Conservation (phyloP, 1,139 yeast species). For the Yamadazyma taylorii region DNA sequence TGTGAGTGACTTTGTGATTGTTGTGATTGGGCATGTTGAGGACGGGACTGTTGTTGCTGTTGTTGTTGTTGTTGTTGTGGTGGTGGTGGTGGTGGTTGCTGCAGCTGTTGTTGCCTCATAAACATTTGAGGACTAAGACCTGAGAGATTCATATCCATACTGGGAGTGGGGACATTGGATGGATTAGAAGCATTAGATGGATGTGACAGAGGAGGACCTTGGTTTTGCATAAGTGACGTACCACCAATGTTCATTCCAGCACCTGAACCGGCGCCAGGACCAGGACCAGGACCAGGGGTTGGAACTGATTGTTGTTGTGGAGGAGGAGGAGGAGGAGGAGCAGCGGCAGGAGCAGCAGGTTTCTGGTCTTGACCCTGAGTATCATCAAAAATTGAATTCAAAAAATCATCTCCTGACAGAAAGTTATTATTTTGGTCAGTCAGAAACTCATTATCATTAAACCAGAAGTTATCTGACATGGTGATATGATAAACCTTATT, state of each 20-base stretch:
- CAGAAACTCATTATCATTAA: conserved; percentile 41
- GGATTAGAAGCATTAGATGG: not conserved
- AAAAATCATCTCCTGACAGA: conserved; percentile 31
- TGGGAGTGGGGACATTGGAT: conserved; percentile 5
- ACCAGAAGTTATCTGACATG: conserved; percentile 47
- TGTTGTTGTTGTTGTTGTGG: conserved; percentile 18
- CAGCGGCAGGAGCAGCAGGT: not conserved
- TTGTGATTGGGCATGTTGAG: conserved; percentile 12
- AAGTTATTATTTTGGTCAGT: conserved; percentile 11
- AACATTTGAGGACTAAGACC: conserved; percentile 29
- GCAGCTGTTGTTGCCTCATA: conserved; percentile 21
- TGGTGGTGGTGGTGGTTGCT: no score
- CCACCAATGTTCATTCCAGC: not conserved
- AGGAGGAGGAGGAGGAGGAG: conserved; percentile 10
- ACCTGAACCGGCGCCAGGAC: not conserved
- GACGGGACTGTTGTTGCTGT: conserved; percentile 22
- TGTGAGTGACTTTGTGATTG: not conserved
- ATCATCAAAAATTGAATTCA: conserved; percentile 38
- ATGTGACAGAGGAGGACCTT: not conserved
- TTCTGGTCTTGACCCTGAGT: conserved; percentile 17
- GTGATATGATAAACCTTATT: no score
- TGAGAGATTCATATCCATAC: conserved; percentile 11
- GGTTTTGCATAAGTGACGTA: conserved; percentile 2
- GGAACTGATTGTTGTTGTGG: conserved; percentile 7
- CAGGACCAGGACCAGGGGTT: not conserved